phyloP scores from a whole-genome alignment of 805 yeast genomes.

The Peterozyma toletana region DNA sequence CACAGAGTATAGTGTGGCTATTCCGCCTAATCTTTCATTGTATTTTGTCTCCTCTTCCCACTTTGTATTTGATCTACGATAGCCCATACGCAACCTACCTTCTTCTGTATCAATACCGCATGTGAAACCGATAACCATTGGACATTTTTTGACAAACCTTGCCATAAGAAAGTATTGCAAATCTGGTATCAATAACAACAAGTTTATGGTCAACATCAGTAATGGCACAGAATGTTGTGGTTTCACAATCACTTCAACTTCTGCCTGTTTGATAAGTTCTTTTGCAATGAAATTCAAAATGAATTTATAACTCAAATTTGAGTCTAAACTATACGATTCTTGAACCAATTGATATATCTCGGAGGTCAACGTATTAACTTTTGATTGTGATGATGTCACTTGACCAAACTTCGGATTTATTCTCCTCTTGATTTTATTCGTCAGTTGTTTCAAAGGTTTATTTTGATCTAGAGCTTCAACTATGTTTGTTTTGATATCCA shows the following conservation, averaged over 20 bases:
- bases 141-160: slow-evolving; percentile 86
- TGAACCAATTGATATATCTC: slow-evolving; percentile 46
- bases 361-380: slow-evolving; percentile 41
- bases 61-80: slow-evolving; percentile 45
- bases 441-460: slow-evolving; percentile 37
- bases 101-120: slow-evolving; percentile 73
- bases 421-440: slow-evolving; percentile 60
- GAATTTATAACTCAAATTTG: slow-evolving; percentile 60
- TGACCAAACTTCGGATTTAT: slow-evolving; percentile 91
- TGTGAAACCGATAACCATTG: slow-evolving; percentile 75
- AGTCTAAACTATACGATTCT: slow-evolving; percentile 30
- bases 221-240: slow-evolving; percentile 76
- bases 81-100: slow-evolving; percentile 83
- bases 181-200: slow-evolving; percentile 42
- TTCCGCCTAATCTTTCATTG: slow-evolving; percentile 84
- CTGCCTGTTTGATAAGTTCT: slow-evolving; percentile 84
- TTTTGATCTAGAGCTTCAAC: slow-evolving; percentile 44
- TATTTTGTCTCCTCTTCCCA: slow-evolving; percentile 62
- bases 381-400: slow-evolving; percentile 62
- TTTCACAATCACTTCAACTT: slow-evolving; percentile 78
- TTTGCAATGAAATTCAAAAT: slow-evolving; percentile 78
- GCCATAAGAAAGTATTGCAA: slow-evolving; percentile 59
- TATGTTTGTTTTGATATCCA: slow-evolving; percentile 52
- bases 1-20: slow-evolving; percentile 71
- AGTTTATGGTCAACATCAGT: slow-evolving; percentile 52